Conservation (phyloP, 2,329 filamentous ascomycete genomes). For the Pezicula rhizophila region DNA sequence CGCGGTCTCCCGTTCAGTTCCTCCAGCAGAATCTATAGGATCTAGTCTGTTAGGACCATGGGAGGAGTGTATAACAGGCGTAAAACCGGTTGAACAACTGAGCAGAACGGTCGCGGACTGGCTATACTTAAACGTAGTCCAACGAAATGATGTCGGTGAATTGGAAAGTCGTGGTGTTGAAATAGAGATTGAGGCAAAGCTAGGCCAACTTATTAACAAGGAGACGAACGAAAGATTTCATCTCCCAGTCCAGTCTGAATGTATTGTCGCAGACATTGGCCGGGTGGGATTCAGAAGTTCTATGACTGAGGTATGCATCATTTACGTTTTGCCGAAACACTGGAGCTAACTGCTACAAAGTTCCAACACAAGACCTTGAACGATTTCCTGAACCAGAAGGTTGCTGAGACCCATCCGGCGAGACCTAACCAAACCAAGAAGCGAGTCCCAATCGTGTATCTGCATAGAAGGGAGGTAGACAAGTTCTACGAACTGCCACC, state of each 20-base stretch:
- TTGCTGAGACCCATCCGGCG: slow-evolving; percentile 51
- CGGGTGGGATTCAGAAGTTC: slow-evolving; percentile 73
- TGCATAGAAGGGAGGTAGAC: slow-evolving; percentile 77
- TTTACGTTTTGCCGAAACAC: background rate
- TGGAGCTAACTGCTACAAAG: slow-evolving; percentile 35
- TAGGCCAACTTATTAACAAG: slow-evolving; percentile 74
- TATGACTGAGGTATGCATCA: slow-evolving; percentile 74
- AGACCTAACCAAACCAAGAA: slow-evolving; percentile 31
- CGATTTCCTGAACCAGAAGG: slow-evolving; percentile 69
- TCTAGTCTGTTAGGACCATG: slow-evolving; percentile 43
- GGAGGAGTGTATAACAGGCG: slow-evolving; percentile 64
- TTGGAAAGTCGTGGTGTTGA: slow-evolving; percentile 60
- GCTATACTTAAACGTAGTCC: slow-evolving; percentile 65
- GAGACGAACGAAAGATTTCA: slow-evolving; percentile 63
- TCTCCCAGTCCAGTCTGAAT: slow-evolving; percentile 64
- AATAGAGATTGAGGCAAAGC: slow-evolving; percentile 90
- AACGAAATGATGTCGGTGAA: slow-evolving; percentile 58
- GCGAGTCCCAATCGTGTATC: slow-evolving; percentile 67
- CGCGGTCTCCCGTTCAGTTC: slow-evolving; percentile 5
- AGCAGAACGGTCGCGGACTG: slow-evolving; percentile 77
- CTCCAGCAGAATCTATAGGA: slow-evolving; percentile 9
- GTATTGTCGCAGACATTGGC: slow-evolving; percentile 55
- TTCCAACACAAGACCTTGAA: slow-evolving; percentile 79
- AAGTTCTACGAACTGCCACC: slow-evolving; percentile 72
- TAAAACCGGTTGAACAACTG: slow-evolving; percentile 67